Evolutionary conservation across 23 red algal genomes (phyloP).

Genomic region (Gracilaria gracilis): DNA sequence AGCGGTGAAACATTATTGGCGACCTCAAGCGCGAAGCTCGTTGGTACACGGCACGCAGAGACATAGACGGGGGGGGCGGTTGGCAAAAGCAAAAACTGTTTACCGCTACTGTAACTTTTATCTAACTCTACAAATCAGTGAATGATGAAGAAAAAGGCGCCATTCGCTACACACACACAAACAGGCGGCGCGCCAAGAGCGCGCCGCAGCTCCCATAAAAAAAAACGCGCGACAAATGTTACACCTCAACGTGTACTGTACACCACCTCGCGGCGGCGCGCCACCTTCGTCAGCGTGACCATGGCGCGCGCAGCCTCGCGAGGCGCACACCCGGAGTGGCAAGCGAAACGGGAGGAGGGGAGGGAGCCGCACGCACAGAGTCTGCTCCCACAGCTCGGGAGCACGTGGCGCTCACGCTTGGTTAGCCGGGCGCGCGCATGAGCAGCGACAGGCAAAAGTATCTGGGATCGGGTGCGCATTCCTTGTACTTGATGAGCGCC

Average conservation of each 20-base stretch:
- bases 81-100: no score
- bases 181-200: background rate
- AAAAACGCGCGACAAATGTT: background rate
- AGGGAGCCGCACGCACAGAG: background rate
- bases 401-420: background rate
- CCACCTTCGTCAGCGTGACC: no score
- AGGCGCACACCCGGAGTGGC: background rate
- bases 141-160: background rate
- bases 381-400: slow-evolving; percentile 4
- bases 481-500: slow-evolving; percentile 51
- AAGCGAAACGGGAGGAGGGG: no score
- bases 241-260: background rate
- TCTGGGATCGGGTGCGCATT: slow-evolving; percentile 34
- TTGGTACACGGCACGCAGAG: no score
- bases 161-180: background rate
- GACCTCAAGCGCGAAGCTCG: no score
- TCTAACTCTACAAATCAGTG: background rate
- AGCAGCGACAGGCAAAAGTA: slow-evolving; percentile 61
- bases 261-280: no score
- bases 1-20: no score
- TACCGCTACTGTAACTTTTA: no score
- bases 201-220: background rate
- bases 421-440: slow-evolving; percentile 35
- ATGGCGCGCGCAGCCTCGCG: background rate
- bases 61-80: no score